A percentile compares a stretch with the other conserved stretches of the same genome.
phyloP scores from a whole-genome alignment of 257 asterid species.

The Lycium ferocissimum region DNA sequence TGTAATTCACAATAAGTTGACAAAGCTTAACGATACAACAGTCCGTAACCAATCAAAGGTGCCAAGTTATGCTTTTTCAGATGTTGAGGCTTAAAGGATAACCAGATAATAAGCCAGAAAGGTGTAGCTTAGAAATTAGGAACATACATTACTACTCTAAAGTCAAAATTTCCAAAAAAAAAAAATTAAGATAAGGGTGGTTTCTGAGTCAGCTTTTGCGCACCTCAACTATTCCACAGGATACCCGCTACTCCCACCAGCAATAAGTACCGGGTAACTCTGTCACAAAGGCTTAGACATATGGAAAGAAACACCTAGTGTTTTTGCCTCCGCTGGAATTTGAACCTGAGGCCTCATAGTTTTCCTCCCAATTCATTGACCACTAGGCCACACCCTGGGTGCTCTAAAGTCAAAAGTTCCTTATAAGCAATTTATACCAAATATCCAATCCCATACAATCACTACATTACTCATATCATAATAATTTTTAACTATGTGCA shows the following conservation, averaged over 20 bases:
- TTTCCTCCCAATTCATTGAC: too few relatives aligned
- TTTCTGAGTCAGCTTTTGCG: too few relatives aligned
- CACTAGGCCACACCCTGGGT: too few relatives aligned
- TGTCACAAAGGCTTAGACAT: too few relatives aligned
- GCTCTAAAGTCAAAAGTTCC: not conserved
- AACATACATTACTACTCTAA: not conserved
- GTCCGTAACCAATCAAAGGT: not conserved
- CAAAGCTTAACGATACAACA: not conserved
- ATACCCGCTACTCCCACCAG: too few relatives aligned
- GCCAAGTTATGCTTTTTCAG: not conserved
- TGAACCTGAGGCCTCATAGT: too few relatives aligned
- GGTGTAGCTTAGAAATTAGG: not conserved
- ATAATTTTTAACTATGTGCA: not conserved
- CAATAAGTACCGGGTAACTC: too few relatives aligned
- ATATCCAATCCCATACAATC: conserved; percentile 12
- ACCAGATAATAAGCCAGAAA: not conserved
- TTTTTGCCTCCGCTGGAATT: too few relatives aligned
- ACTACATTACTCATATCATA: not conserved
- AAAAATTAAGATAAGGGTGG: too few relatives aligned
- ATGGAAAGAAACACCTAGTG: too few relatives aligned
- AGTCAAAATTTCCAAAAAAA: too few relatives aligned
- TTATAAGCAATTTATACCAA: not conserved
- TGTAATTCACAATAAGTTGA: conserved; percentile 3
- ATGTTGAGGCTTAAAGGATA: not conserved
- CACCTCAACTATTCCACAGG: too few relatives aligned